Conservation (phyloP, 2,329 filamentous ascomycete genomes). For the Cladosporium sp. region DNA sequence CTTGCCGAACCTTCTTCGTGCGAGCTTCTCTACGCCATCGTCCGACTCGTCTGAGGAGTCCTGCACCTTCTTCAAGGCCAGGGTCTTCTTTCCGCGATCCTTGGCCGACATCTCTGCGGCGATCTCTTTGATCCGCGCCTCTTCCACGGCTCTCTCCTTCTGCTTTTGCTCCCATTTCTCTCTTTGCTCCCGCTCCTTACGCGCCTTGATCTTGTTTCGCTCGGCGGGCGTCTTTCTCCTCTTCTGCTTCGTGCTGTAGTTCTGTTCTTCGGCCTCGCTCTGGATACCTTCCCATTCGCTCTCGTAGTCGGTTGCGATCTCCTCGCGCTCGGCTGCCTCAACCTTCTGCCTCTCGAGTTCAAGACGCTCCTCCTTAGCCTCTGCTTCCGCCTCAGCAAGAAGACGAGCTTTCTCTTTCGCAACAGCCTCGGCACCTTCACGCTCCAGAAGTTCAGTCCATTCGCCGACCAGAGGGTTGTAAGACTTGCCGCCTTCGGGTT, state of each 20-base stretch:
- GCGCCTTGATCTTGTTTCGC: slow-evolving; percentile 79
- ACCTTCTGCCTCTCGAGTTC: slow-evolving; percentile 71
- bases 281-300: slow-evolving; percentile 75
- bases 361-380: slow-evolving; percentile 62
- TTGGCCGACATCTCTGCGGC: slow-evolving; percentile 58
- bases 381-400: slow-evolving; percentile 61
- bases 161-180: slow-evolving; percentile 70
- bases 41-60: slow-evolving; percentile 19
- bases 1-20: slow-evolving; percentile 67
- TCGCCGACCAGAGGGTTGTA: slow-evolving; percentile 90
- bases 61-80: slow-evolving; percentile 21
- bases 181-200: slow-evolving; percentile 79
- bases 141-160: slow-evolving; percentile 68
- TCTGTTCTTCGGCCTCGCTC: slow-evolving; percentile 49
- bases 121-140: slow-evolving; percentile 66
- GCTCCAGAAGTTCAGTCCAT: slow-evolving; percentile 70
- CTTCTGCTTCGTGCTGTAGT: slow-evolving; percentile 61
- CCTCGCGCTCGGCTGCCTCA: slow-evolving; percentile 66
- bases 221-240: slow-evolving; percentile 81
- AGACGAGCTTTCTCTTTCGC: slow-evolving; percentile 73
- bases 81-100: slow-evolving; percentile 40
- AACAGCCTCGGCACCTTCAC: slow-evolving; percentile 73
- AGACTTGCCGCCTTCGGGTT: slow-evolving; percentile 75
- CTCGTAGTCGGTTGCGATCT: slow-evolving; percentile 58
- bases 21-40: slow-evolving; percentile 42